Base-by-base conservation (phyloP, 345 rosid species). In the Arabis alpina region DNA sequence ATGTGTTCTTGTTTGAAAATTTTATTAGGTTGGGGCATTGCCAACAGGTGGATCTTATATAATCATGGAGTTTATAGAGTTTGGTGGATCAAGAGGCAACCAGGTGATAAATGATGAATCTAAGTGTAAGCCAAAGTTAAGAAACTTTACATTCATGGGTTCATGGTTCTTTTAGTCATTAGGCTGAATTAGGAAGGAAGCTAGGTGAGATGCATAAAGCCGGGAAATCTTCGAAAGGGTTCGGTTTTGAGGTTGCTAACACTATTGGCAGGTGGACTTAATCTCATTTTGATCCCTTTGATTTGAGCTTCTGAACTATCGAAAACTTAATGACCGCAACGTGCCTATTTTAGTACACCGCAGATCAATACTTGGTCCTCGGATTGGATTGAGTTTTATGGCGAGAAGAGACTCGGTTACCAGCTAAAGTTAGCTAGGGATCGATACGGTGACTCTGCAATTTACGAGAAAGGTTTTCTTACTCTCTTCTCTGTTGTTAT, bases 161-260 rank as follows among this genome's bases (percentile, higher is more conserved):
- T 59, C 44, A 74, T 42, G 54, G 60, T 76, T 53, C 69, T 54
- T 13, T 72, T 50, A 65, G 71, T 80, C 63, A n/a, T 61, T 76
- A 93, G 98, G 71, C 88, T 67, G 87, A 69, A 13, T 74, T 93
- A 61, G 97, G 98, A 52, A 87, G 82, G 87, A 86, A 87, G 79
- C 90, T 91, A 51, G 98, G 90, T 69, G 94, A 89, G 82, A 93
- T 91, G 98, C 98, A 91, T 82, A 87, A 82, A 80, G 93, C 90
- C 10, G 92, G 92, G 39, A 91, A 83, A 77, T 85, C 97, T 7
- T 77, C 76, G 2, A 89, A 87, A 61, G 97, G 98, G 54, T 93
- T 87, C 52, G 97, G 98, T 19, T 93, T 93, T 71, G 87, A 88
- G 48, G 94, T 91, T 36, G 87, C 91, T 44, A 93, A 93, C 80